phyloP scores from a whole-genome alignment of 2,329 filamentous ascomycete genomes.

The Microdochium paspali region DNA sequence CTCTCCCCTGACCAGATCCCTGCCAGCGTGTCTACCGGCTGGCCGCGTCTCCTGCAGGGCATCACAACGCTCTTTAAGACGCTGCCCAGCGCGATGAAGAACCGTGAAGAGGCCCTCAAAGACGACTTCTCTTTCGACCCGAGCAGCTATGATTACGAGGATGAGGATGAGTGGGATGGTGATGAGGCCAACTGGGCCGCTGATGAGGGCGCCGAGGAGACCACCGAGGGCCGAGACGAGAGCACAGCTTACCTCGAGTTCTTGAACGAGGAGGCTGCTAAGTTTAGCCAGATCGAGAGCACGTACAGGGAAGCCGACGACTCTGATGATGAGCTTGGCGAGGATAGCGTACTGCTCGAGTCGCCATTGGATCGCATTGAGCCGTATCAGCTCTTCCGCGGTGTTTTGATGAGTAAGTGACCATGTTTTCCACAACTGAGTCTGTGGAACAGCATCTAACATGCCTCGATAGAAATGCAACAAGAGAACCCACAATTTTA shows the following conservation, averaged over 20 bases:
- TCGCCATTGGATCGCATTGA: slow-evolving; percentile 93
- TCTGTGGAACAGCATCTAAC: slow-evolving; percentile 17
- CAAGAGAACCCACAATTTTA: slow-evolving; percentile 88
- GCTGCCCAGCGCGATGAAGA: slow-evolving; percentile 77
- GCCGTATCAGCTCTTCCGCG: slow-evolving; percentile 83
- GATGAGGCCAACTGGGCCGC: slow-evolving; percentile 75
- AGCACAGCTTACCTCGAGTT: slow-evolving; percentile 94
- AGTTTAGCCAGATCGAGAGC: slow-evolving; percentile 59
- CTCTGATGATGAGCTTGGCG: slow-evolving; percentile 80
- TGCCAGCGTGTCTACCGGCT: slow-evolving; percentile 85
- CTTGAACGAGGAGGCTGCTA: slow-evolving; percentile 86
- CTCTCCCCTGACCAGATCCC: slow-evolving; percentile 76
- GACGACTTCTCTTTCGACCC: slow-evolving; percentile 73
- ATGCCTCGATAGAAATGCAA: slow-evolving; percentile 60
- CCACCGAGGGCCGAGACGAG: slow-evolving; percentile 70
- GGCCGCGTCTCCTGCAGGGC: slow-evolving; percentile 81
- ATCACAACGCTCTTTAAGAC: slow-evolving; percentile 89
- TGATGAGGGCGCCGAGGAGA: slow-evolving; percentile 61
- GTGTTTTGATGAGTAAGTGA: slow-evolving; percentile 69
- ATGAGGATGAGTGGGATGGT: slow-evolving; percentile 75
- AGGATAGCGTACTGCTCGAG: slow-evolving; percentile 87
- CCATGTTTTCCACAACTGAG: not conserved
- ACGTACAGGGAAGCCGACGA: slow-evolving; percentile 34
- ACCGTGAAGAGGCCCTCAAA: slow-evolving; percentile 84
- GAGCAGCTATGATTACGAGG: slow-evolving; percentile 49